A percentile compares a stretch with the other conserved stretches of the same genome.
phyloP scores from a whole-genome alignment of 1,284 basidiomycete genomes.

The Inonotus obliquus region DNA sequence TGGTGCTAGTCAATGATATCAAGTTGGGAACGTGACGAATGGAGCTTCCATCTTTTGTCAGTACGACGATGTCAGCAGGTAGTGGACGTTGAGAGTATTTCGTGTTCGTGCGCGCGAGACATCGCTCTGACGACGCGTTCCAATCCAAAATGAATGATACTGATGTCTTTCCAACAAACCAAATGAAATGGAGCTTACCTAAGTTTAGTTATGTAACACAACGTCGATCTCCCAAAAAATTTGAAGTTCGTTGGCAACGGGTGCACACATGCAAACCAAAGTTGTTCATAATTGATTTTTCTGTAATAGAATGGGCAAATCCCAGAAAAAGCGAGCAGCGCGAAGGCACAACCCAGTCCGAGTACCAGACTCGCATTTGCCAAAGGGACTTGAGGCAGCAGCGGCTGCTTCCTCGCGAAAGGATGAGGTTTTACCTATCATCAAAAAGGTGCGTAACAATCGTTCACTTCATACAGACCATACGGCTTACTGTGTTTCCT shows the following conservation, averaged over 20 bases:
- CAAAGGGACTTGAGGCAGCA: conserved; percentile 69
- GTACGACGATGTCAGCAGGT: not conserved
- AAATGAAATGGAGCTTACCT: not conserved
- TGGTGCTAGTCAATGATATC: not conserved
- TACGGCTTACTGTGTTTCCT: not conserved
- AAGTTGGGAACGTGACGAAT: not conserved
- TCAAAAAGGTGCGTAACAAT: conserved; percentile 63
- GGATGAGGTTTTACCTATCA: conserved; percentile 76
- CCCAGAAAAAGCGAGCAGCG: conserved; percentile 76
- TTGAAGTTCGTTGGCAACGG: not conserved
- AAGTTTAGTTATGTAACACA: not conserved
- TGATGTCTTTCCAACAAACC: too few relatives aligned
- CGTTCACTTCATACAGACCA: not conserved
- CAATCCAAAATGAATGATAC: too few relatives aligned
- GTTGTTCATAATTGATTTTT: not conserved
- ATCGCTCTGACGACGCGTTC: too few relatives aligned
- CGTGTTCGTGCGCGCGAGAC: too few relatives aligned
- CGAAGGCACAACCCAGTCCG: conserved; percentile 87
- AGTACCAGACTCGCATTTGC: conserved; percentile 86
- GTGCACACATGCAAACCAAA: not conserved
- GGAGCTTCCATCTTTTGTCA: not conserved
- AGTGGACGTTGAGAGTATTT: too few relatives aligned
- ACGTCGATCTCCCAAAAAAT: not conserved
- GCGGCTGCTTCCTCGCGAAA: conserved; percentile 68
- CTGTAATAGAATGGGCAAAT: conserved; percentile 73